Evolutionary conservation across 2,329 filamentous ascomycete species (phyloP).

Genomic region (Aspergillus sergii): DNA sequence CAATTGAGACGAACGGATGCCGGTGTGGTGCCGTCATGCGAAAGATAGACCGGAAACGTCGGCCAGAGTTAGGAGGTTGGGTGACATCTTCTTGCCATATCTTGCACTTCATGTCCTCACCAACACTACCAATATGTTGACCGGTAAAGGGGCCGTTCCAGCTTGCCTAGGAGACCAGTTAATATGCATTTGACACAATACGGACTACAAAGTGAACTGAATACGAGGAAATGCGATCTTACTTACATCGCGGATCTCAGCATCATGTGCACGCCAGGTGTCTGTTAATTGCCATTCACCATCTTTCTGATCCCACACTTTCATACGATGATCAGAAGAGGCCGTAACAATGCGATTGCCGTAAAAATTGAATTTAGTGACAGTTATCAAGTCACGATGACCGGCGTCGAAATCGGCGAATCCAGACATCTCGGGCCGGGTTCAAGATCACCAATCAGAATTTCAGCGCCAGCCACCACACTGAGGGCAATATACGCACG

Average conservation of each 20-base stretch:
- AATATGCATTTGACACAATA: slow-evolving; percentile 24
- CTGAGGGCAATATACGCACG: slow-evolving; percentile 12
- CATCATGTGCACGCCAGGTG: slow-evolving; percentile 86
- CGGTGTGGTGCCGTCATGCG: slow-evolving; percentile 68
- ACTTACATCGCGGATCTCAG: slow-evolving; percentile 82
- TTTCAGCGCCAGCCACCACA: slow-evolving; percentile 12
- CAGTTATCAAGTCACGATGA: slow-evolving; percentile 70
- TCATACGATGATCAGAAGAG: slow-evolving; percentile 88
- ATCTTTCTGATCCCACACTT: slow-evolving; percentile 80
- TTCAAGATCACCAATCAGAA: slow-evolving; percentile 20
- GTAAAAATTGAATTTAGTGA: slow-evolving; percentile 88
- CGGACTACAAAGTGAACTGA: slow-evolving; percentile 17
- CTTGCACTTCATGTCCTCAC: slow-evolving; percentile 85
- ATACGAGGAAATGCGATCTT: slow-evolving; percentile 9
- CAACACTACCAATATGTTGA: slow-evolving; percentile 83
- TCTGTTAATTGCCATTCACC: slow-evolving; percentile 79
- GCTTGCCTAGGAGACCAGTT: slow-evolving; percentile 65
- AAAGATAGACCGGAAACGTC: slow-evolving; percentile 75
- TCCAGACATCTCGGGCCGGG: slow-evolving; percentile 35
- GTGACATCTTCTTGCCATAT: slow-evolving; percentile 91
- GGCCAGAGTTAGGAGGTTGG: slow-evolving; percentile 71
- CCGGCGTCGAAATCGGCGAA: slow-evolving; percentile 49
- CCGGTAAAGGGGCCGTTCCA: slow-evolving; percentile 92
- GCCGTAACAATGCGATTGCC: slow-evolving; percentile 89
- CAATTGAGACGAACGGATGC: slow-evolving; percentile 72